Percentiles rank a stretch among this genome's conserved stretches.
Conservation (phyloP, 352 stramenopile species). For the Pythium rishiriense region DNA sequence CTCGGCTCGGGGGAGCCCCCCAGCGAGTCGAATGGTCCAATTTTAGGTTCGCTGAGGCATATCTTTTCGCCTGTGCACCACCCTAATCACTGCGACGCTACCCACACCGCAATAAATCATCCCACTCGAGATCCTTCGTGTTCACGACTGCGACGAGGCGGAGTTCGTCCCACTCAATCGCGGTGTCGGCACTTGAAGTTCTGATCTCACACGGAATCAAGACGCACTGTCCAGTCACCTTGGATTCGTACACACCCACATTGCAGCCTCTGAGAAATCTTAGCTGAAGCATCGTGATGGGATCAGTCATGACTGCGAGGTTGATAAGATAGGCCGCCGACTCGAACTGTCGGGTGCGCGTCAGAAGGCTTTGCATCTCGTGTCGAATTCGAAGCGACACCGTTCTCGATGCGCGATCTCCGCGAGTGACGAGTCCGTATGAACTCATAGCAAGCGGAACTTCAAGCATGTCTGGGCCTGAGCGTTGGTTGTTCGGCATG, state of each 20-base stretch:
- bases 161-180: conserved; percentile 7
- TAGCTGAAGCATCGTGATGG: conserved; percentile 1
- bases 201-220: neutral
- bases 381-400: neutral
- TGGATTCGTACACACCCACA: conserved; percentile 7
- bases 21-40: no score
- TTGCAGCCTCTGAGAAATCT: neutral
- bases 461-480: neutral
- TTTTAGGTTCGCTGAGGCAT: no score
- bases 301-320: conserved; percentile 11
- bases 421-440: neutral
- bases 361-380: conserved; percentile 2
- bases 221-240: neutral
- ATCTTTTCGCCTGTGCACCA: no score
- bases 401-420: neutral
- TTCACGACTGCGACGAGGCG: neutral
- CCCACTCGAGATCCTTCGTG: conserved; percentile 4
- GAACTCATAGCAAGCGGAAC: neutral
- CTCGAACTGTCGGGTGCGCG: neutral
- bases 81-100: neutral
- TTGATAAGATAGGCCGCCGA: conserved; percentile 9
- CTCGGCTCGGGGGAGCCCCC: no score
- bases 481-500: neutral
- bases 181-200: neutral
- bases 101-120: conserved; percentile 4